phyloP scores from a whole-genome alignment of 1,284 basidiomycete genomes.

The Ceratobasidium theobromae region DNA sequence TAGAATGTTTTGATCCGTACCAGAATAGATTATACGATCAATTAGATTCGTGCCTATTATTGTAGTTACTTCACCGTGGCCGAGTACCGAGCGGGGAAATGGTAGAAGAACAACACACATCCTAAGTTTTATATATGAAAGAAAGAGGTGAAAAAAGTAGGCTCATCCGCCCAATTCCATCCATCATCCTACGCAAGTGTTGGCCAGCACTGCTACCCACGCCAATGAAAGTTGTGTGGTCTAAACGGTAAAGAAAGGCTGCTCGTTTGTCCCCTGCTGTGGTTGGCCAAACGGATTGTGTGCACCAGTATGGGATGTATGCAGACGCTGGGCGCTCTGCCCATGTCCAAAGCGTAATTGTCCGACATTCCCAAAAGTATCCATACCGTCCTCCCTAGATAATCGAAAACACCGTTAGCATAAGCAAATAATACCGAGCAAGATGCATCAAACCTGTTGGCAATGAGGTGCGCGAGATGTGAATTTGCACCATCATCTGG shows the following conservation, averaged over 20 bases:
- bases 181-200: too few relatives aligned
- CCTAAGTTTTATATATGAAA: too few relatives aligned
- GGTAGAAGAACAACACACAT: too few relatives aligned
- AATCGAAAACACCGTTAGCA: background rate
- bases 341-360: slow-evolving; percentile 72
- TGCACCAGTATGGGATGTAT: slow-evolving; percentile 60
- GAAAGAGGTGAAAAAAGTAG: too few relatives aligned
- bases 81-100: too few relatives aligned
- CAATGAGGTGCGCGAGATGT: slow-evolving; percentile 76
- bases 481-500: slow-evolving; percentile 67
- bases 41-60: too few relatives aligned
- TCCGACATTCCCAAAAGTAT: slow-evolving; percentile 92
- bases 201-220: too few relatives aligned
- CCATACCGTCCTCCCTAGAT: slow-evolving; percentile 73
- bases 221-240: too few relatives aligned
- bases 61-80: too few relatives aligned
- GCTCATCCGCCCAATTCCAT: too few relatives aligned
- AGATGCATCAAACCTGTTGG: slow-evolving; percentile 55
- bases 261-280: slow-evolving; percentile 57
- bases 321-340: slow-evolving; percentile 60
- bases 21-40: too few relatives aligned
- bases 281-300: slow-evolving; percentile 56
- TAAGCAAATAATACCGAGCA: background rate
- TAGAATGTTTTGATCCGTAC: too few relatives aligned
- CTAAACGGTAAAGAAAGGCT: slow-evolving; percentile 82